Evolutionary conservation across 805 yeast genomes (phyloP), one percentile per base, ranked within the genome.

Genomic region (Maudiozyma saulgeensis): DNA sequence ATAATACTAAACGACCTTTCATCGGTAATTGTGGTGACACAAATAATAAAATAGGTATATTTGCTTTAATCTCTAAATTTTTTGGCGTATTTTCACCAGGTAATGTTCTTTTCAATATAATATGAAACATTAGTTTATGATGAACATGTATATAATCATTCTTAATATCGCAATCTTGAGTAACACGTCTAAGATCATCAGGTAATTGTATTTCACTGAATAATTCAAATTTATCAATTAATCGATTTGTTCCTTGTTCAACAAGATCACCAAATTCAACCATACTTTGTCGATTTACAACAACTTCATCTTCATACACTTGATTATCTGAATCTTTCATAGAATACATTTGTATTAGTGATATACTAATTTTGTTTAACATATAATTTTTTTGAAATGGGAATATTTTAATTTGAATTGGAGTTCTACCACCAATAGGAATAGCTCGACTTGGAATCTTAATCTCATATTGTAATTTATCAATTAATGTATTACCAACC

Each of bases 401-500:
- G 26, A 84, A 82, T 56, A 90, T 62, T 56, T 79, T 73, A 46
- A 90, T 74, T 49, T 79, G 79, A 6, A 91, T 74, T 1, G 87
- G 85, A 5, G 86, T 73, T 0, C 74, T 69, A 0, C 90, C 79
- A 4, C 98, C 98, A 43, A 90, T 80, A 1, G 96, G 89, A 7
- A 87, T 80, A 0, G 96, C 96, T 55, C 84, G 80, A 21, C 89
- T 77, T 0, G 97, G 96, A 3, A 88, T 81, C 49, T 84, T 82
- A 49, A 91, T 79, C 15, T 87, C 81, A 65, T 91, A 90, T 64
- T 90, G 96, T 41, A 91, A 81, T 62, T 87, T 88, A 46, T 79
- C 73, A 1, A 95, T 91, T 95, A 96, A 87, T 4, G 89, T 84
- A 61, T 88, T 89, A 50, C 88, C 96, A 37, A 90, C 90, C 0